Base-by-base conservation (phyloP, 2,329 filamentous ascomycete species). In the Sporothrix dimorphospora region DNA sequence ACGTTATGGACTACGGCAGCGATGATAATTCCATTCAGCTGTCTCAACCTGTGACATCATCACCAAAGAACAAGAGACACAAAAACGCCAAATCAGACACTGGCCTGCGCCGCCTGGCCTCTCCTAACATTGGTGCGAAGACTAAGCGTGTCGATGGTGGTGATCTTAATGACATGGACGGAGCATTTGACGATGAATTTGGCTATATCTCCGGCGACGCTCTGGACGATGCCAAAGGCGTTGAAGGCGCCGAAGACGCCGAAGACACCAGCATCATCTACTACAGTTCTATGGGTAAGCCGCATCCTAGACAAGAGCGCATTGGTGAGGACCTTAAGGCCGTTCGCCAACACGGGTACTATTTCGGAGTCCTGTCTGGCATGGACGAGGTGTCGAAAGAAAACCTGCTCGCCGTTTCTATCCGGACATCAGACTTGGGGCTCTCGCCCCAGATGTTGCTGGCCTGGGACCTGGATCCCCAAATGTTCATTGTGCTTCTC, bases 401-500 rank as follows among this genome's bases (percentile, higher is more conserved):
- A 12, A 85, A 82, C 72, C 83, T 86, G 3, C 79, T 96, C 21
- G 89, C 89, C 4, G 80, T 96, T 1, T 93, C 94, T 0, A 87
- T 92, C 40, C 89, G 89, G 4, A 87, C 92, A 40, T 83, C 86
- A 4, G 92, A 91, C 76, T 86, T 97, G 1, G 89, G 87, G 0
- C 87, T 97, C 14, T 91, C 92, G 0, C 86, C 91, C 49, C 92
- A 94, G 77, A 90, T 89, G 0, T 87, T 93, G 80, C 86, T 91
- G 77, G 92, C 94, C 1, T 97, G 94, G 94, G 86, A 91, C 73
- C 79, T 97, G 12, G 81, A 87, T 16, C 81, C 84, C 0, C 80
- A 84, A 0, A 90, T 94, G 45, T 94, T 95, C 77, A 80, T 97
- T 51, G 87, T 95, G 4, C 83, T 97, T 4, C 83, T 97, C 27